Conservation (phyloP, 768 basidiomycete species). For the Tulasnella sp. region DNA sequence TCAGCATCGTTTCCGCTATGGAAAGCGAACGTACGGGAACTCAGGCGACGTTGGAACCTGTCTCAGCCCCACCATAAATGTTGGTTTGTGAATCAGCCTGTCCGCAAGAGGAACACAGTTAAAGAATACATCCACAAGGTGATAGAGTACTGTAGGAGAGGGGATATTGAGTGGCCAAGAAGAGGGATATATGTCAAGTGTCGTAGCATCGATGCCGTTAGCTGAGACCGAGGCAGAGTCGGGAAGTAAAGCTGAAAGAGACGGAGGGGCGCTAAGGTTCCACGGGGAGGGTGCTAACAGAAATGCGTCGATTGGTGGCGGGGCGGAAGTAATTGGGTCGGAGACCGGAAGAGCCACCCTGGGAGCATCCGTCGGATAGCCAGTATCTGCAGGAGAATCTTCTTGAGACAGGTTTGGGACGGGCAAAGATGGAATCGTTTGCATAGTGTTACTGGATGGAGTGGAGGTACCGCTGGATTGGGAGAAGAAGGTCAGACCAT, state of each 20-base stretch:
- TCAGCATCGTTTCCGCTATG: background rate
- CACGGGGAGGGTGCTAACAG: background rate
- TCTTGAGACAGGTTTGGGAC: background rate
- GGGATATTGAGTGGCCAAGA: slow-evolving; percentile 68
- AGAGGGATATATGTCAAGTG: slow-evolving; percentile 37
- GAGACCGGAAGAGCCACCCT: background rate
- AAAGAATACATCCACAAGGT: slow-evolving; percentile 82
- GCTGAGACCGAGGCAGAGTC: background rate
- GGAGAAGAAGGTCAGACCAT: background rate
- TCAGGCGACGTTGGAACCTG: slow-evolving; percentile 28
- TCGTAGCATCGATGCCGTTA: background rate
- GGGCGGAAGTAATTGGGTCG: background rate
- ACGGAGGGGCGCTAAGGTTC: background rate
- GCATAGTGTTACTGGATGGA: background rate
- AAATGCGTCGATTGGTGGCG: slow-evolving; percentile 5
- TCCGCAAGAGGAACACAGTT: slow-evolving; percentile 71
- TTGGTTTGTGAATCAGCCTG: slow-evolving; percentile 67
- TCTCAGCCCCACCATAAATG: slow-evolving; percentile 52
- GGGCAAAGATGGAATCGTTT: background rate
- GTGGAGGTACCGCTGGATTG: too few relatives aligned
- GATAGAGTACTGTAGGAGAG: slow-evolving; percentile 60
- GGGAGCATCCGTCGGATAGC: background rate
- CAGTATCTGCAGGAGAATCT: background rate
- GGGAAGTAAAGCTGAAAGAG: background rate
- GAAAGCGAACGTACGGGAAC: slow-evolving; percentile 14